A percentile compares a stretch with the other conserved stretches of the same genome.
Evolutionary conservation across 768 basidiomycete genomes (phyloP).

Genomic region (Panaeolus papilionaceus): DNA sequence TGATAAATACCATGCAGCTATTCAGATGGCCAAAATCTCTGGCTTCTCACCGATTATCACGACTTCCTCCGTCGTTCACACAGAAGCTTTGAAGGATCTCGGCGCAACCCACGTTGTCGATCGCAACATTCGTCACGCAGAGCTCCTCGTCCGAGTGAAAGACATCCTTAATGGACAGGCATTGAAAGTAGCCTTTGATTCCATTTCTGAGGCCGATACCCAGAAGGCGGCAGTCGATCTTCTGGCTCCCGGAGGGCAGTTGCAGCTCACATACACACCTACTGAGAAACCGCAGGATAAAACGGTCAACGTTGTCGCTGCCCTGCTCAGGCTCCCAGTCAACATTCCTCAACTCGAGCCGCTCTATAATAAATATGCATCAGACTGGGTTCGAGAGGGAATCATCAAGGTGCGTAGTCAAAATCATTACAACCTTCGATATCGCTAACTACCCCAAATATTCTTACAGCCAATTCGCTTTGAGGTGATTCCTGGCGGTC

Average conservation of each 20-base stretch:
- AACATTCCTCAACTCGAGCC: background rate
- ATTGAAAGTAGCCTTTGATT: constrained; percentile 34
- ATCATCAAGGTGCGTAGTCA: constrained; percentile 23
- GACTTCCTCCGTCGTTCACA: constrained; percentile 39
- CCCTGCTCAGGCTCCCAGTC: background rate
- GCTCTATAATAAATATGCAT: background rate
- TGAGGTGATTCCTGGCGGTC: constrained; percentile 47
- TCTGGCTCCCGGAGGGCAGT: background rate
- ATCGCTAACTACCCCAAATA: background rate
- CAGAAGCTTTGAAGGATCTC: constrained; percentile 39
- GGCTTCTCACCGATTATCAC: constrained; percentile 50
- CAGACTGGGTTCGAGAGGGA: background rate
- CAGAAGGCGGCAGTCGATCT: background rate
- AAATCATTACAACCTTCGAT: background rate
- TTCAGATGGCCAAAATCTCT: constrained; percentile 44
- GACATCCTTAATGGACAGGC: constrained; percentile 29
- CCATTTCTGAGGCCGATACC: constrained; percentile 16
- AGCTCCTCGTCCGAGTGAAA: constrained; percentile 29
- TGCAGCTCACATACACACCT: background rate
- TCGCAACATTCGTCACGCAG: constrained; percentile 23
- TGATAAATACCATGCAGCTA: constrained; percentile 21
- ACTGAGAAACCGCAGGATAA: background rate
- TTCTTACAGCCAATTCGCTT: constrained; percentile 46
- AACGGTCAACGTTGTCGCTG: background rate
- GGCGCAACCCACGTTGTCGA: constrained; percentile 49